Evolutionary conservation across 306 rosid species (phyloP), one percentile per base, ranked within the genome.

Genomic region (Malus orientalis): DNA sequence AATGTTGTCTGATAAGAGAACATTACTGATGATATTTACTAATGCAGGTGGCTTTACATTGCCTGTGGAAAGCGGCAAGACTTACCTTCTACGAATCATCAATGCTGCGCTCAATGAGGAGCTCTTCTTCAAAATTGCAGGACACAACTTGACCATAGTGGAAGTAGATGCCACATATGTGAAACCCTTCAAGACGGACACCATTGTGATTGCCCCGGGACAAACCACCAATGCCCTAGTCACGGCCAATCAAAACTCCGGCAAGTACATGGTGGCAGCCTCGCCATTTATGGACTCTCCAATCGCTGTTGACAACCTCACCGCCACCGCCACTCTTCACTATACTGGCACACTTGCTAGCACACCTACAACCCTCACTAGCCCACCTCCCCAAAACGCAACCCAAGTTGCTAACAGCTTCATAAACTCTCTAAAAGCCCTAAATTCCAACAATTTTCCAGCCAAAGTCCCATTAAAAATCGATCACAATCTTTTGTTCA

Each of bases 101-200:
- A 93, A 93, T 69, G 98, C 98, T 91, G 98, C 98, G 23, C 98
- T 93, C 95, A 93, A 93, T 88, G 97, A 91, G 3, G 98, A 93
- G 71, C 93, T 93, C 14, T 93, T 93, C 85, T 93, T 93, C 96
- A 91, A 93, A 74, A 91, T 93, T 71, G 97, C 98, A 1, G 96
- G 96, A 44, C 98, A 93, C 69, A 83, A 75, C 1, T 87, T 93
- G 55, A 91, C 89, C 1, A 77, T 93, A 4, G 98, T 93, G 8
- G 98, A 93, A 81, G 97, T 91, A 4, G 97, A 93, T 71, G 98
- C 98, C 25, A 81, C 91, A 54, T 93, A 93, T 59, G 87, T 86
- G 10, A 93, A 93, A 69, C 97, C 97, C 18, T 90, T 93, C 83
- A 22, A 78, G 59, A 87, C 78, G n/a, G 96, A 91, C 77, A 86